A percentile compares a stretch with the other conserved stretches of the same genome.
Conservation (phyloP, 441 rosid genomes). For the Lepidium campestre region DNA sequence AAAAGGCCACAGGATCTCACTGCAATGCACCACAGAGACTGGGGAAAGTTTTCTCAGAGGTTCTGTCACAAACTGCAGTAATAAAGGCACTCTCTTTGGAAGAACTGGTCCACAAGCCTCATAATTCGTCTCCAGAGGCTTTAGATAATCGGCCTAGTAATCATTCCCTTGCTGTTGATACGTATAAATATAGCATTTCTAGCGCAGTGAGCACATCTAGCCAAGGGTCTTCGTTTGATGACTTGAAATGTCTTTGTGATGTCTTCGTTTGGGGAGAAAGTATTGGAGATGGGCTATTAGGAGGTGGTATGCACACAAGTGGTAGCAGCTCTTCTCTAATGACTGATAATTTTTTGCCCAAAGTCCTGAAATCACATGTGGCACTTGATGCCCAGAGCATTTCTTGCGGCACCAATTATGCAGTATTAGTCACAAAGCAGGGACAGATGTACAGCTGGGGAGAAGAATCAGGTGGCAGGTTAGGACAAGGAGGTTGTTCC, state of each 20-base stretch:
- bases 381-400: constrained; percentile 46
- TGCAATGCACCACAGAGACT: constrained; percentile 37
- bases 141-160: constrained; percentile 25
- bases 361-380: constrained; percentile 42
- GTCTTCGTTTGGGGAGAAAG: constrained; percentile 57
- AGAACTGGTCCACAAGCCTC: constrained; percentile 32
- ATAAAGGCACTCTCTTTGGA: constrained; percentile 33
- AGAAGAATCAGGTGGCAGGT: constrained; percentile 59
- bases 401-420: constrained; percentile 55
- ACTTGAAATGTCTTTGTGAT: constrained; percentile 42
- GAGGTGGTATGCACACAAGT: constrained; percentile 30
- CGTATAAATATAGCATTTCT: constrained; percentile 36
- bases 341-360: constrained; percentile 42
- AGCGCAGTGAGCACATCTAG: constrained; percentile 48
- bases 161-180: constrained; percentile 27
- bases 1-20: constrained; percentile 26
- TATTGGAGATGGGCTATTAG: constrained; percentile 33
- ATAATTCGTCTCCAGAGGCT: constrained; percentile 24
- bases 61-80: constrained; percentile 40
- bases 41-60: constrained; percentile 53
- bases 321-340: constrained; percentile 23
- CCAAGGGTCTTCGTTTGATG: constrained; percentile 40
- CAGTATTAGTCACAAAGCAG: constrained; percentile 56
- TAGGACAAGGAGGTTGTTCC: constrained; percentile 58
- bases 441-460: constrained; percentile 72